Evolutionary conservation across 2,329 filamentous ascomycete species (phyloP), one percentile per base, ranked within the genome.

Genomic region (Fusarium sp.): DNA sequence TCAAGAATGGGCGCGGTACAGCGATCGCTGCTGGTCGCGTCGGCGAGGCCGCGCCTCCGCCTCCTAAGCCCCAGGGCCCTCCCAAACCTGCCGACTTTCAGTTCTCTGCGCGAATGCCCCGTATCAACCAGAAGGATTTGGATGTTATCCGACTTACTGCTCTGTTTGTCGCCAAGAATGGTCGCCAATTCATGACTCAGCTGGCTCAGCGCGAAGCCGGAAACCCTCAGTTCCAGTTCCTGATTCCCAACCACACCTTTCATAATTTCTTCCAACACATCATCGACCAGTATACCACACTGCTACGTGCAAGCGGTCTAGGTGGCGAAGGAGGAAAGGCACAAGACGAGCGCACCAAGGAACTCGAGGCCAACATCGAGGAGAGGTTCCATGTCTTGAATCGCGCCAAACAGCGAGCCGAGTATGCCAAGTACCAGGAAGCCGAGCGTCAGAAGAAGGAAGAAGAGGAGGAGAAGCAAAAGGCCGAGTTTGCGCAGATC

Each of bases 101-200:
- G 76, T 99, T 98, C 85, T 98, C 95, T 65, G 95, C 97, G 77
- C 93, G 95, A 81, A 98, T 98, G 94, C 97, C 97, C 67, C 96
- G 95, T 76, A 98, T 99, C 85, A 98, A 93, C 84, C 95, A 97
- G 74, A 94, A 97, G 83, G 97, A 99, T 87, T 86, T 98, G 72
- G 90, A 92, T 76, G 87, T 92, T 59, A 87, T 93, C 65, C 87
- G 90, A 65, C 84, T 98, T 80, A 98, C 96, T 38, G 97, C 97
- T 22, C 87, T 97, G 30, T 98, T 97, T 83, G 95, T 96, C 59
- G 97, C 97, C 62, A 95, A 96, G 84, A 96, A 97, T 79, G 97
- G 97, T 15, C 92, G 95, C 70, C 92, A 93, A 70, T 99, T 97
- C 85, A 94, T 98, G 90, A 98, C 95, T 25, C 90, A 93, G 64